phyloP scores from a whole-genome alignment of 129 eudicot species.

The Flaveria ramosissima region DNA sequence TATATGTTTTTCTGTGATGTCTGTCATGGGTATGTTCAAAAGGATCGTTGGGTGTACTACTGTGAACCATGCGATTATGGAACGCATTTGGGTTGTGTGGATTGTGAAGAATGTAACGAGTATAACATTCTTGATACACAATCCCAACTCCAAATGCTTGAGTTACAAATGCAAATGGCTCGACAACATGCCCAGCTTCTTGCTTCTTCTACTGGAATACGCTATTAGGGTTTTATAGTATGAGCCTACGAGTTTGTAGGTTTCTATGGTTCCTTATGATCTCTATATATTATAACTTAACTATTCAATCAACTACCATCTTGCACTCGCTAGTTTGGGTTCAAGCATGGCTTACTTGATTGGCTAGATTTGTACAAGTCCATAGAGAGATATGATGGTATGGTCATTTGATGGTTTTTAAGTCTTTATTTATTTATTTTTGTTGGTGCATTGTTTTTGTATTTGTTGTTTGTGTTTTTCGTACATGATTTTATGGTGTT shows the following conservation, averaged over 20 bases:
- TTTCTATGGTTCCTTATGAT: too few relatives aligned
- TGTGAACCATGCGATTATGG: conserved; percentile 58
- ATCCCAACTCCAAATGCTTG: conserved; percentile 33
- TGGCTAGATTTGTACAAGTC: background rate
- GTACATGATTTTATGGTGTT: too few relatives aligned
- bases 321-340: conserved; percentile 26
- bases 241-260: too few relatives aligned
- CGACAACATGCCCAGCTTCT: conserved; percentile 40
- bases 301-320: too few relatives aligned
- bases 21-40: conserved; percentile 49
- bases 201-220: too few relatives aligned
- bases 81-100: conserved; percentile 64
- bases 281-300: too few relatives aligned
- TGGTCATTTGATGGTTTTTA: too few relatives aligned
- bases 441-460: too few relatives aligned
- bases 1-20: conserved; percentile 46
- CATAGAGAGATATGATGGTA: too few relatives aligned
- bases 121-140: background rate
- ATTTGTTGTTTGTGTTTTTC: too few relatives aligned
- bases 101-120: conserved; percentile 29
- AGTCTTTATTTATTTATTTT: too few relatives aligned
- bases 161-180: conserved; percentile 37
- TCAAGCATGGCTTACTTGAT: conserved; percentile 37
- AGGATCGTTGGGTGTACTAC: conserved; percentile 58
- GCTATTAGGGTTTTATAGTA: too few relatives aligned